Base-by-base conservation (phyloP, 768 basidiomycete genomes). In the Obba rivulosa region DNA sequence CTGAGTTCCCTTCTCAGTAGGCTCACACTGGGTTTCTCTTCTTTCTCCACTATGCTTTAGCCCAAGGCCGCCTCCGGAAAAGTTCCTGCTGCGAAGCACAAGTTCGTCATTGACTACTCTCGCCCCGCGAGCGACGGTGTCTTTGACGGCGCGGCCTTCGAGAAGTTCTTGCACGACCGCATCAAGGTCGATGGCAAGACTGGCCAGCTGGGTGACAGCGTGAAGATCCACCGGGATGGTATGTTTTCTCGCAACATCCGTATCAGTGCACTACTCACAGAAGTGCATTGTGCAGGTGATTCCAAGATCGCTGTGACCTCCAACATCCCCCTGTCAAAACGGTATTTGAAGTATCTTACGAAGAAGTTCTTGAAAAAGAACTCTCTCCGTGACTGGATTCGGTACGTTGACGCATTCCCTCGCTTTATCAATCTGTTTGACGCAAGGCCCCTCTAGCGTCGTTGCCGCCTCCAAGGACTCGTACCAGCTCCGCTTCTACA, bases 291-390 rank as follows among this genome's bases (percentile, higher is more conserved):
- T 49, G 18, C 54, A 90, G 87, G 83, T 54, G 81, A 80, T 69
- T 84, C 75, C 63, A 91, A 85, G 73, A 78, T 98, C 67, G 86
- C 83, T 48, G 81, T 98, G 58, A 82, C 85, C 44, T 85, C 92
- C 45, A 83, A 74, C 62, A 83, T 95, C 66, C 83, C 91, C 48
- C 87, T 97, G 73, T 97, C 95, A 43, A 98, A 98, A 75, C 81
- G 91, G 49, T 97, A 96, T 71, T 83, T 97, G 67, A 97, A 98
- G 73, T 99, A 98, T 74, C 78, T 98, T 52, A 97, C 95, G 54
- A 98, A 98, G 80, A 95, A 95, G 77, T 94, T 92, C 80, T 79
- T 98, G 72, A 98, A 98, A 81, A 96, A 96, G 82, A 93, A 94
- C 74, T 73, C 77, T 39, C 79, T 96, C 60, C 85, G 93, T 57